Conservation (phyloP, 148 eudicot species). For the Chenopodium album region DNA sequence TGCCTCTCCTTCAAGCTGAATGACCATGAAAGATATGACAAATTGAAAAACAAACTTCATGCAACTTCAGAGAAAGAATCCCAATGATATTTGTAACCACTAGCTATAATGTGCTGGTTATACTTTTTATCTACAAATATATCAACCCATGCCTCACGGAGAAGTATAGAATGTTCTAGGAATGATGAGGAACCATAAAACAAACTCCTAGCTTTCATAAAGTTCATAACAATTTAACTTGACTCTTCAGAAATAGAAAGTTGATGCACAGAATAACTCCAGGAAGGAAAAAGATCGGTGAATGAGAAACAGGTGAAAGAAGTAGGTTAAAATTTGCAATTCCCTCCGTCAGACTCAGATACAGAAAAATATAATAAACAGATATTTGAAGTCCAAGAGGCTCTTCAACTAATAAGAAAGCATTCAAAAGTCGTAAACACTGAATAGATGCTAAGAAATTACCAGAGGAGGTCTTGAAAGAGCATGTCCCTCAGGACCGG, state of each 20-base stretch:
- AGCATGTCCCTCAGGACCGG: conserved; percentile 99
- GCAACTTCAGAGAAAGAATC: not conserved
- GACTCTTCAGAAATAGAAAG: not conserved
- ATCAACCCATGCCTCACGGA: not conserved
- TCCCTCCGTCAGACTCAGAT: not conserved
- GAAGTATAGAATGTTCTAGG: not conserved
- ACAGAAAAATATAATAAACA: not conserved
- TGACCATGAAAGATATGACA: not conserved
- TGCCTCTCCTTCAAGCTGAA: conserved; percentile 98
- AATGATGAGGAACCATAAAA: not conserved
- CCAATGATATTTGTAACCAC: not conserved
- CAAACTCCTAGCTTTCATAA: not conserved
- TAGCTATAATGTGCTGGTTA: not conserved
- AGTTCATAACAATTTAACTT: not conserved
- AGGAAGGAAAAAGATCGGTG: not conserved
- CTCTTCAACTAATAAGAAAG: not conserved
- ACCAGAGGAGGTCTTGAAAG: conserved; percentile 96
- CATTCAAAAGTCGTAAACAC: conserved; percentile 1
- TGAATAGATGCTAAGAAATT: conserved; percentile 16
- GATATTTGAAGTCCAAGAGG: not conserved
- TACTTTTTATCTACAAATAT: not conserved
- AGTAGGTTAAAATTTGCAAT: not conserved
- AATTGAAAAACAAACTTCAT: not conserved
- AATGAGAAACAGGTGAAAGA: not conserved
- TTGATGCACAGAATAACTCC: not conserved